These are phyloP conservation scores for Mortierella antarctica DNA, from an alignment of 192 early-diverging fungal species.

Conservation along the genomic window DNA sequence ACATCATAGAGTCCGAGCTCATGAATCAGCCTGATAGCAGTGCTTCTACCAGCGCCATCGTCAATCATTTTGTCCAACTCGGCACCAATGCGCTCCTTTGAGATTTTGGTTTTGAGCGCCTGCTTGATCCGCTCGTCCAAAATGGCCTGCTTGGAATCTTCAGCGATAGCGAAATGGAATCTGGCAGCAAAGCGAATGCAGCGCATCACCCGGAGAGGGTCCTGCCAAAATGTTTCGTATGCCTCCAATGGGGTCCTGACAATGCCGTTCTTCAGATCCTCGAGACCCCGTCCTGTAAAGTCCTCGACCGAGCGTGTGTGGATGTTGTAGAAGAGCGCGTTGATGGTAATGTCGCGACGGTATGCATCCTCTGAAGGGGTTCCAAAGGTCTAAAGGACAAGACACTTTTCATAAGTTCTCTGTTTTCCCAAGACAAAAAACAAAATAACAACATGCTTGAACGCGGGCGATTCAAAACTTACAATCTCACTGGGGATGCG, in stretches of 20 bases:
- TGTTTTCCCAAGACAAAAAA: not conserved
- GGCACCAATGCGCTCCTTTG: conserved; percentile 88
- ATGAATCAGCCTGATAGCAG: conserved; percentile 53
- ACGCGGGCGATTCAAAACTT: conserved; percentile 1
- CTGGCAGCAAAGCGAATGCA: conserved; percentile 95
- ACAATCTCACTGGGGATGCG: conserved; percentile 81
- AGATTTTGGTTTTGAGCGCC: conserved; percentile 86
- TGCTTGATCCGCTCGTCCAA: conserved; percentile 64
- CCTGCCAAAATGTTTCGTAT: conserved; percentile 91
- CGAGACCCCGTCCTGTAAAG: conserved; percentile 80
- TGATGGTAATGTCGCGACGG: conserved; percentile 98
- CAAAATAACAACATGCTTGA: not conserved
- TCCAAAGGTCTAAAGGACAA: conserved; percentile 71
- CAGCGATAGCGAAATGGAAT: conserved; percentile 82
- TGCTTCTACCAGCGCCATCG: conserved; percentile 45
- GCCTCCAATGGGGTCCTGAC: conserved; percentile 94
- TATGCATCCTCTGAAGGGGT: conserved; percentile 92
- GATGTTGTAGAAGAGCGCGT: conserved; percentile 97
- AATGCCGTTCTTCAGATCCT: conserved; percentile 75
- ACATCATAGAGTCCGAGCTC: conserved; percentile 56
- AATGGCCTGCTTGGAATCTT: conserved; percentile 71
- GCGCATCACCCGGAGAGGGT: conserved; percentile 93
- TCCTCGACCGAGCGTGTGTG: conserved; percentile 87
- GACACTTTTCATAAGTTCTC: not conserved
- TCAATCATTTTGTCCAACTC: conserved; percentile 95